Conservation (phyloP, 2,329 filamentous ascomycete genomes). For the Canariomyces notabilis region DNA sequence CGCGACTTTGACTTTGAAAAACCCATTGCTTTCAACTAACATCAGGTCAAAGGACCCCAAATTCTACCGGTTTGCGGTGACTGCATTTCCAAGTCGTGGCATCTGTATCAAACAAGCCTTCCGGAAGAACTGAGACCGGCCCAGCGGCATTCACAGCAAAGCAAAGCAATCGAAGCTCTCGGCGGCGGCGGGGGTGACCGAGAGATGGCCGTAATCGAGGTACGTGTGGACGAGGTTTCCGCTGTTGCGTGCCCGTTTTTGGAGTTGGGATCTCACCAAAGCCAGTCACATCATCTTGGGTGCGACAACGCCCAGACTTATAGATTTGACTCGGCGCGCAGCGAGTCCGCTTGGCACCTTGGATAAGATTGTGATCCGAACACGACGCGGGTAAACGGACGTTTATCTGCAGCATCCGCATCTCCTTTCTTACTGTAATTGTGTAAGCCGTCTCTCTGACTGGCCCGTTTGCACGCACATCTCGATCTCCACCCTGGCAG, state of each 20-base stretch:
- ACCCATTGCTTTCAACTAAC: too few species aligned
- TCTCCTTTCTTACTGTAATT: not conserved
- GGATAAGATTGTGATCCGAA: constrained; percentile 24
- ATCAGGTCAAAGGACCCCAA: too few species aligned
- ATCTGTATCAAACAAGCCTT: not conserved
- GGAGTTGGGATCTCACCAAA: constrained; percentile 9
- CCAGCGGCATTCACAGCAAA: not conserved
- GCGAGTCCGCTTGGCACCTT: constrained; percentile 25
- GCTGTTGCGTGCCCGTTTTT: constrained; percentile 9
- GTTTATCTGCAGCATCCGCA: constrained; percentile 5
- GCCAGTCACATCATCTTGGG: constrained; percentile 5
- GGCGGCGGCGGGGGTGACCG: too few species aligned
- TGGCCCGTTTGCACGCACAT: constrained; percentile 1
- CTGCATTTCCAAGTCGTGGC: constrained; percentile 17
- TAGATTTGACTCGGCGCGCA: constrained; percentile 18
- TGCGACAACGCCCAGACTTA: constrained; percentile 25
- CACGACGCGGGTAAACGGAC: constrained; percentile 12
- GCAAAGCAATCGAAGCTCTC: constrained; percentile 2
- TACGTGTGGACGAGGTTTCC: not conserved
- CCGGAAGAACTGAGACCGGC: not conserved
- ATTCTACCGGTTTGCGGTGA: constrained; percentile 16
- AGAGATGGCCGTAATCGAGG: too few species aligned
- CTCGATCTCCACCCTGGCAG: constrained; percentile 5
- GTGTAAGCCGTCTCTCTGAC: too few species aligned
- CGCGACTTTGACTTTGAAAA: too few species aligned